Evolutionary conservation across 306 rosid species (phyloP), one percentile per base, ranked within the genome.

Genomic region (Astragalus membranaceus): DNA sequence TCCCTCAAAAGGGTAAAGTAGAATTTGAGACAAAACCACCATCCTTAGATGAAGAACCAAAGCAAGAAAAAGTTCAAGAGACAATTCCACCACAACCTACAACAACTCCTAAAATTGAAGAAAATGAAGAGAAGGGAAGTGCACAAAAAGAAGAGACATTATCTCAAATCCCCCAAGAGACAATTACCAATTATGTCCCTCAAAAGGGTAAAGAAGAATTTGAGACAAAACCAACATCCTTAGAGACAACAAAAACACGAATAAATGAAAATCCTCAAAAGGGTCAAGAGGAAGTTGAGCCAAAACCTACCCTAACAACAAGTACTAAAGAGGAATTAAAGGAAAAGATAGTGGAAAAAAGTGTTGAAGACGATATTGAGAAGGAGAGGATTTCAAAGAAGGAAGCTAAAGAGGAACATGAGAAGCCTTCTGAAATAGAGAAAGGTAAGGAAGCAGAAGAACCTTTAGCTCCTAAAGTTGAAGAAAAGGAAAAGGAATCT

Each of bases 121-220:
- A 26, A 26, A 26, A 26, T 13, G 42, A 56, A 65, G 79, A 78
- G 15, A 64, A 55, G 62, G 72, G 60, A 61, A 55, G 50, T 42
- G 75, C 5, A 47, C 56, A 64, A 36, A 57, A 48, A 8, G 57
- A 72, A 16, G 66, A 39, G 16, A 73, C 71, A 51, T 36, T 15
- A 12, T 17, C 79, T 65, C 57, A 73, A 46, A 42, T n/a, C 43
- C 15, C 69, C 58, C 64, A 58, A 37, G 36, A 70, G 17, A 8
- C 48, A 54, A 29, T 71, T 4, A 63, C 50, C 17, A 62, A 39
- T 51, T 5, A 61, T 44, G 15, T n/a, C 35, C 20, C 64, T 49
- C 70, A 71, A 50, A 67, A 44, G 70, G 78, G 12, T 53, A 50
- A 30, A 53, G 77, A 80, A 16, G 83, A 65, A 7, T 50, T 30